Evolutionary conservation across 23 red algal genomes (phyloP), one percentile per base, ranked within the genome.

Genomic region (Agarophyton chilense): DNA sequence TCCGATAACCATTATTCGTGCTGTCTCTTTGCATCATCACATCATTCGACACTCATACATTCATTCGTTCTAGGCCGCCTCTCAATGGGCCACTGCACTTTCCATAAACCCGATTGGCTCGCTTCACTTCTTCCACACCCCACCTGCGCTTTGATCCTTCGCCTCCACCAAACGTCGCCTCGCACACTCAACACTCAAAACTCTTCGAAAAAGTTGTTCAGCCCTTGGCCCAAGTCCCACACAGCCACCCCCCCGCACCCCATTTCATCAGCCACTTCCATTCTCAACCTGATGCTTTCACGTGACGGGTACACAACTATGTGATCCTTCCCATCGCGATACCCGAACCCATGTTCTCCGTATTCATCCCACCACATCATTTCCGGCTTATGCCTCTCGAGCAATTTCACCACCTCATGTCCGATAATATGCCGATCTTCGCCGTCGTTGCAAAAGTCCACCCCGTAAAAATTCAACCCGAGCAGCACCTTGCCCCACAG

Each of bases 401-500:
- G 43, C 64, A 75, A 47, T 28, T 53, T 4, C 40, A 87, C 12
- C 13, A 87, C 31, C 45, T 87, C 82, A 19, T 57, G 62, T 21
- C 65, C 67, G 0, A 75, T 58, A 11, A 87, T 31, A 60, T 87
- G 82, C 2, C 82, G 38, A 24, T 43, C 39, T 22, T 54, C 47
- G 44, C 82, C 41, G 11, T 47, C 40, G 31, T 34, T 21, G 7
- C 49, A 43, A 24, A 87, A 87, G 45, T 87, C 82, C 4, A 75
- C 64, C 10, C 82, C 82, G 82, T 87, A 87, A 14, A 87, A 75
- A 31, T 87, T 87, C 11, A 87, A 10, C 3, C 82, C 82, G 7
- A 87, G 35, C 51, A 87, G n/a, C 52, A 87, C 65, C 52, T 87
- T 87, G 61, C 43, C 62, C 36, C 82, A 38, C 65, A 87, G 66